Evolutionary conservation across 345 rosid genomes (phyloP).

Genomic region (Capsella bursapastoris): DNA sequence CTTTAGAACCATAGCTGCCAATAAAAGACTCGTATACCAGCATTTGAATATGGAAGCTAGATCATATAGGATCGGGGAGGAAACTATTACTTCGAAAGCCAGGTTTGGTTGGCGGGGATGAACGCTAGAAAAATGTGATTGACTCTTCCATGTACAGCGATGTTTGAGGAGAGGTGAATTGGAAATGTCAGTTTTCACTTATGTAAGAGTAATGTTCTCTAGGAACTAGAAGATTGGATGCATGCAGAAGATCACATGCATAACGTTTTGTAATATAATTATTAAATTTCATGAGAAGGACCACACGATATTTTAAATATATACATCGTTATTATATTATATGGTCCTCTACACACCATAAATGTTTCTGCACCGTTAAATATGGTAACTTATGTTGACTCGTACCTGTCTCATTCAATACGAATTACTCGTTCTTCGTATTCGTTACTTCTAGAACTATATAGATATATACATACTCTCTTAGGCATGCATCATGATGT

Average conservation of each 20-base stretch:
- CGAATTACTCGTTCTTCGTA: constrained; percentile 1
- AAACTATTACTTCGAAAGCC: neutral
- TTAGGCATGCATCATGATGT: neutral
- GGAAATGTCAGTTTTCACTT: too few relatives aligned
- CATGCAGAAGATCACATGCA: constrained; percentile 38
- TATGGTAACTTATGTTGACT: constrained; percentile 44
- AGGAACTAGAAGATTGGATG: neutral
- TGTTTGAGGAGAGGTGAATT: too few relatives aligned
- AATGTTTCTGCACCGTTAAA: constrained; percentile 39
- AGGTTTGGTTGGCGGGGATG: too few relatives aligned
- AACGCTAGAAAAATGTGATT: too few relatives aligned
- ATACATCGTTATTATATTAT: neutral
- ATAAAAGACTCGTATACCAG: neutral
- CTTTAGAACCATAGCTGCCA: too few relatives aligned
- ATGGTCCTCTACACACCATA: constrained; percentile 28
- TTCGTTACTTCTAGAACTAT: constrained; percentile 31
- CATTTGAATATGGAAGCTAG: neutral
- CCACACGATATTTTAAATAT: constrained; percentile 16
- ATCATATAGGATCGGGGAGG: neutral
- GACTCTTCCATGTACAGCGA: too few relatives aligned
- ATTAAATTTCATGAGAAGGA: constrained; percentile 29
- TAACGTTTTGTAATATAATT: constrained; percentile 9
- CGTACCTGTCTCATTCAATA: constrained; percentile 33
- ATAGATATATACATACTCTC: neutral
- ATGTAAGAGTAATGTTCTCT: too few relatives aligned